Evolutionary conservation across 2,329 filamentous ascomycete species (phyloP), one percentile per base, ranked within the genome.

Genomic region (Hypoxylon sp.): DNA sequence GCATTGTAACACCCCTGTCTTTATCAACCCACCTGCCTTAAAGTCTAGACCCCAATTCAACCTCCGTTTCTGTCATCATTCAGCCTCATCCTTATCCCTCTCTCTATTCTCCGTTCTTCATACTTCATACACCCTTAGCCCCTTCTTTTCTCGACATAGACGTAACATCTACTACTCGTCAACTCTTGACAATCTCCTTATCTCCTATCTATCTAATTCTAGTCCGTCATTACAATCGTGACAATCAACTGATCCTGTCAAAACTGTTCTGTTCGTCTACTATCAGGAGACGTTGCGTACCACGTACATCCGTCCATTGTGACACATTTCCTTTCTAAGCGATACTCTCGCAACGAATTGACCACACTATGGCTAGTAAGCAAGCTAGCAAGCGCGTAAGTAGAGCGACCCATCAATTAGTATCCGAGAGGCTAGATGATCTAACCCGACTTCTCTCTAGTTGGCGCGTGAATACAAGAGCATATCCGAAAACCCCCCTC

Each of bases 401-500:
- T 70, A 31, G 25, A 25, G 30, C n/a, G 34, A 16, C 7, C 31
- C n/a, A n/a, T n/a, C n/a, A n/a, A n/a, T n/a, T n/a, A n/a, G n/a
- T n/a, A n/a, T n/a, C n/a, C n/a, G n/a, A n/a, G n/a, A n/a, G n/a
- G n/a, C n/a, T n/a, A n/a, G n/a, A n/a, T n/a, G n/a, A n/a, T n/a
- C n/a, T n/a, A n/a, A n/a, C n/a, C n/a, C n/a, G n/a, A n/a, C 46
- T 6, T 47, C 31, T 15, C 7, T 46, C 13, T 59, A 83, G 80
- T 78, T 84, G 69, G 82, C 82, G 61, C 79, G 80, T 71, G 82
- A 84, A 66, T 85, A 81, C 74, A 84, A 84, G 69, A 74, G 77
- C 55, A 84, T 85, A 61, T 77, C 79, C 11, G 78, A 83, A 64
- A 93, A 91, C 65, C 91, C 92, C 7, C 91, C 91, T 25, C 91